These are phyloP conservation scores for Ampelocalamus luodianensis DNA, from an alignment of 176 grass and related monocot species.

Conservation along the genomic window DNA sequence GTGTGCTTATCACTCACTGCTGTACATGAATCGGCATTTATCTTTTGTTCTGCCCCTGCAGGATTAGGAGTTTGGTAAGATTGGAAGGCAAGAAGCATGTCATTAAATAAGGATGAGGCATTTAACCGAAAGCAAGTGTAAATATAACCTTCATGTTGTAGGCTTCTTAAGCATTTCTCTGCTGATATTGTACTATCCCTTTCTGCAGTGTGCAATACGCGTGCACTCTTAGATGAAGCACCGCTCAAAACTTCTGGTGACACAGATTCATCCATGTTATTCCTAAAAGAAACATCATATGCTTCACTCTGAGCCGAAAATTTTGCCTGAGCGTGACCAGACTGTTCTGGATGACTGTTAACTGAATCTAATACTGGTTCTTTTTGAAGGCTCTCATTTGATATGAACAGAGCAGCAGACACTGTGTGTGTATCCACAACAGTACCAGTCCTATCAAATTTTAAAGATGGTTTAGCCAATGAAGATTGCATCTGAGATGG, in stretches of 20 bases:
- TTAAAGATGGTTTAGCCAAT: neutral
- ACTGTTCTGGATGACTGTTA: neutral
- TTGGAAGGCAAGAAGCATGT: neutral
- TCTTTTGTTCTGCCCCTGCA: neutral
- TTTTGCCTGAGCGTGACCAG: neutral
- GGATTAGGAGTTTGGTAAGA: slow-evolving; percentile 17
- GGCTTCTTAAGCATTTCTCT: slow-evolving; percentile 6
- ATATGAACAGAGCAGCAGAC: neutral
- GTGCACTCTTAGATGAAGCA: slow-evolving; percentile 25
- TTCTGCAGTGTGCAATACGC: slow-evolving; percentile 16
- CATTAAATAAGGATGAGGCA: neutral
- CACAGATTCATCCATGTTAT: slow-evolving; percentile 1
- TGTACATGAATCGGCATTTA: neutral
- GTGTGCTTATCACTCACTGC: slow-evolving; percentile 8
- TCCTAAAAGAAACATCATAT: neutral
- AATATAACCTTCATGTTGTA: slow-evolving; percentile 23
- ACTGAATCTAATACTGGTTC: slow-evolving; percentile 25
- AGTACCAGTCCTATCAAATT: slow-evolving; percentile 10
- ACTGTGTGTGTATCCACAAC: neutral
- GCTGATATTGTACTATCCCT: neutral
- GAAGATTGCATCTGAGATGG: slow-evolving; percentile 7
- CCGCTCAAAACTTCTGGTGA: neutral
- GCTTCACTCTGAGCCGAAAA: neutral
- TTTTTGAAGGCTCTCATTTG: slow-evolving; percentile 9
- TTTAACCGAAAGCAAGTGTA: neutral